Percentiles rank a stretch among this genome's conserved stretches.
Evolutionary conservation across 345 rosid species (phyloP).

Genomic region (Orychophragmus violaceus): DNA sequence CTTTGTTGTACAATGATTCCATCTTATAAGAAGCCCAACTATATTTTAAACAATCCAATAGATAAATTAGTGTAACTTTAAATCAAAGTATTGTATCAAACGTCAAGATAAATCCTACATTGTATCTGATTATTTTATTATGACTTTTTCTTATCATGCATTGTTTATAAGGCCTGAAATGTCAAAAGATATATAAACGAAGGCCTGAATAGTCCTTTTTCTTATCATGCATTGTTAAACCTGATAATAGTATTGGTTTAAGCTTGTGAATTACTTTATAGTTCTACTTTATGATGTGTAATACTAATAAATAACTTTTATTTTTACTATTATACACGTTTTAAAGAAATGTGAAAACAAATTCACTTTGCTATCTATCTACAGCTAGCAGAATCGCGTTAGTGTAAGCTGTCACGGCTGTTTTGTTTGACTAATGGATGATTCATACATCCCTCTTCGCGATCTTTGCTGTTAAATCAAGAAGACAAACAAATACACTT

Average conservation of each 20-base stretch:
- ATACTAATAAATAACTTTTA: not conserved
- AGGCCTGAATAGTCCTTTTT: no score
- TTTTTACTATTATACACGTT: not conserved
- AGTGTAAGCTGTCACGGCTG: slow-evolving; percentile 25
- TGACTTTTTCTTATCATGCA: no score
- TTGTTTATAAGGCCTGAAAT: no score
- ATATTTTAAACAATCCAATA: no score
- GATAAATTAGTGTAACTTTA: slow-evolving; percentile 6
- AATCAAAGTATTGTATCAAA: slow-evolving; percentile 6
- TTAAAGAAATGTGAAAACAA: not conserved
- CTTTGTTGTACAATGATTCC: not conserved
- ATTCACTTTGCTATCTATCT: not conserved
- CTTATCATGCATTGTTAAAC: no score
- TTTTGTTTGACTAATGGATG: slow-evolving; percentile 28
- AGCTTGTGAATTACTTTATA: not conserved
- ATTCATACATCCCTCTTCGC: slow-evolving; percentile 13
- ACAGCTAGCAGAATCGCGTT: slow-evolving; percentile 22
- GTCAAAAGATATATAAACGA: no score
- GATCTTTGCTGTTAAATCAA: slow-evolving; percentile 26
- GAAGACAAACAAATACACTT: not conserved
- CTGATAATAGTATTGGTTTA: not conserved
- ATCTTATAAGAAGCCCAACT: no score
- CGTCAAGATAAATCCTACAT: slow-evolving; percentile 5
- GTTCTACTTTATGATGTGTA: not conserved
- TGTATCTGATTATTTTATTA: not conserved